Base-by-base conservation (phyloP, 2,329 filamentous ascomycete genomes). In the Colletotrichum brevisporum region DNA sequence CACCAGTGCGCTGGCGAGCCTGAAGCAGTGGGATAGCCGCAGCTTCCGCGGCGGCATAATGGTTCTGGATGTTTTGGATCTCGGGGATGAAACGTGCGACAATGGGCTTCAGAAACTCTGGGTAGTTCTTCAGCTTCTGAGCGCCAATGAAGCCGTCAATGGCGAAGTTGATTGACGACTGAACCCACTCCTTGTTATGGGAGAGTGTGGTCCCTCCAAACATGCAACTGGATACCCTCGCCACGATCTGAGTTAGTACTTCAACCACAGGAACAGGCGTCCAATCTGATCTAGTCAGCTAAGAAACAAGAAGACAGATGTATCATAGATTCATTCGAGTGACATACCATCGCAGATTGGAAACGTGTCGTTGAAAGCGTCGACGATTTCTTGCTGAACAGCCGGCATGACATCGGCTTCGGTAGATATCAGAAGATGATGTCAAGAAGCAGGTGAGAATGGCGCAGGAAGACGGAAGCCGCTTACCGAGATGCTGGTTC, bases 111-210 rank as follows among this genome's bases (percentile, higher is more conserved):
- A 79, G 41, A 3, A 75, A 59, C 9, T 58, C 43, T 1, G 75
- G 76, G 64, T 59, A 59, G 3, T 24, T 59, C 45, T 59, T 59
- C 13, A 59, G 13, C 6, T 73, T 63, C 51, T 76, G 75, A 2
- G 76, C 75, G 2, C 72, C 75, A 13, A 76, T 70, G 53, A 78
- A 77, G 13, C 75, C 75, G 47, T 76, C 74, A 5, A 72, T 67
- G 1, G 78, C 73, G 56, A 77, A 80, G 36, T 71, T 56, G 18
- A 77, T 76, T 1, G 76, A 72, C 8, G 75, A 66, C 6, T 75
- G 27, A 1, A 80, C 67, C 74, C 78, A 80, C 45, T 76, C 72
- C 8, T 76, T 73, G 52, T 79, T 76, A 2, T 63, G 63, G 9
- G 69, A 72, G 5, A 78, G 68, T 8, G 51, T 52, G 8, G 59